Conservation (phyloP, 768 basidiomycete species). For the Strobilomyces dryophilus region DNA sequence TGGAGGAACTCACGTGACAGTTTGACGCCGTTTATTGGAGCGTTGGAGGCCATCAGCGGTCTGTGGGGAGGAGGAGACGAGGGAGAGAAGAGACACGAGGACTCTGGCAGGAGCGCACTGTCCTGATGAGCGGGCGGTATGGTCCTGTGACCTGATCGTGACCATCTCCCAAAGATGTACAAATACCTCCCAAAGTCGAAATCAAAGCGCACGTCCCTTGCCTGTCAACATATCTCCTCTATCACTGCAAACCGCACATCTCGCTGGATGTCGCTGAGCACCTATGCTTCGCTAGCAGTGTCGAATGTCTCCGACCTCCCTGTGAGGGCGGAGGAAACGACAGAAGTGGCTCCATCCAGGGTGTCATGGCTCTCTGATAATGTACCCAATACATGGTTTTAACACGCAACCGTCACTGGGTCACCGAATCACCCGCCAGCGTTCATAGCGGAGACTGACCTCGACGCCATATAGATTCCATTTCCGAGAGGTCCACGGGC, state of each 20-base stretch:
- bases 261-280: constrained; percentile 56
- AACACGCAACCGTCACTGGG: not conserved
- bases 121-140: constrained; percentile 8
- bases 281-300: constrained; percentile 38
- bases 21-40: constrained; percentile 85
- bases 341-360: constrained; percentile 62
- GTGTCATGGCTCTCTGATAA: constrained; percentile 54
- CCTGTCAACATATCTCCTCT: constrained; percentile 58
- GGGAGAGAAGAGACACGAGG: constrained; percentile 9
- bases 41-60: constrained; percentile 59
- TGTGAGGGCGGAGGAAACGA: constrained; percentile 44
- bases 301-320: constrained; percentile 56
- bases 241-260: constrained; percentile 24
- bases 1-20: constrained; percentile 63
- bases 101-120: constrained; percentile 22
- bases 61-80: constrained; percentile 19
- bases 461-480: constrained; percentile 69
- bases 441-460: constrained; percentile 38
- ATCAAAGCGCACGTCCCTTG: constrained; percentile 48
- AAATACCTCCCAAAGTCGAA: constrained; percentile 9
- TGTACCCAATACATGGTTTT: constrained; percentile 81
- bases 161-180: constrained; percentile 31
- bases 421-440: not conserved
- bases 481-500: constrained; percentile 37
- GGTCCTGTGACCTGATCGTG: constrained; percentile 32